phyloP scores from a whole-genome alignment of 257 asterid species.

The Capsicum baccatum region DNA sequence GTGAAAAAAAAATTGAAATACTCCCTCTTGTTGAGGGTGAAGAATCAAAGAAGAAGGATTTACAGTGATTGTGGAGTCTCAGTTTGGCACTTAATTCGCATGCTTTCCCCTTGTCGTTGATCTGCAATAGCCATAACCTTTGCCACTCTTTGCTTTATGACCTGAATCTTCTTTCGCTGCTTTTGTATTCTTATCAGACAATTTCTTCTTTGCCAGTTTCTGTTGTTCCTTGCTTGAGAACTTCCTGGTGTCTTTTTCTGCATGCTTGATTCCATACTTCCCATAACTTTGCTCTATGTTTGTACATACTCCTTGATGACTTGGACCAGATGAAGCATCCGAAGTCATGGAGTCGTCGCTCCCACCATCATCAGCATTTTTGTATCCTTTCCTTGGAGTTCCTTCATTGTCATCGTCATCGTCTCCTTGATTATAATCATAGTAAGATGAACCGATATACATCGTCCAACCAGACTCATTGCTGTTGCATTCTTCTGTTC shows the following conservation, averaged over 20 bases:
- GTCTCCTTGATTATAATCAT: slow-evolving; percentile 36
- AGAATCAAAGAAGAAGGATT: not conserved
- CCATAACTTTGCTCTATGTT: slow-evolving; percentile 29
- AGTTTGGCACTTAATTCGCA: not conserved
- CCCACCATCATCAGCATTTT: slow-evolving; percentile 35
- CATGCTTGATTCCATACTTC: slow-evolving; percentile 35
- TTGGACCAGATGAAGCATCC: slow-evolving; percentile 93
- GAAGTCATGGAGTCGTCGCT: slow-evolving; percentile 96
- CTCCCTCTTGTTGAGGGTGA: not conserved
- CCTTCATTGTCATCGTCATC: slow-evolving; percentile 34
- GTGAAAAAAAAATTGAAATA: not conserved
- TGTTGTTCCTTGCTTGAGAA: slow-evolving; percentile 47
- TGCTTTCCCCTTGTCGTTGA: slow-evolving; percentile 37
- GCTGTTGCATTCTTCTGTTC: slow-evolving; percentile 80
- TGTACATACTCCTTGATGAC: slow-evolving; percentile 46
- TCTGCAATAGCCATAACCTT: slow-evolving; percentile 34
- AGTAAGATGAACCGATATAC: slow-evolving; percentile 67
- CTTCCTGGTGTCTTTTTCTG: slow-evolving; percentile 43
- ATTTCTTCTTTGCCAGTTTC: slow-evolving; percentile 52
- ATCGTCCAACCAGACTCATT: slow-evolving; percentile 93
- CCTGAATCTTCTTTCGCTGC: slow-evolving; percentile 54
- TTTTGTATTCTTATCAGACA: slow-evolving; percentile 45
- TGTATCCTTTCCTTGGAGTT: slow-evolving; percentile 34
- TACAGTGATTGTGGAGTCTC: not conserved
- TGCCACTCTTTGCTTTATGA: slow-evolving; percentile 46